phyloP scores from a whole-genome alignment of 345 rosid genomes.

The Acer negundo region DNA sequence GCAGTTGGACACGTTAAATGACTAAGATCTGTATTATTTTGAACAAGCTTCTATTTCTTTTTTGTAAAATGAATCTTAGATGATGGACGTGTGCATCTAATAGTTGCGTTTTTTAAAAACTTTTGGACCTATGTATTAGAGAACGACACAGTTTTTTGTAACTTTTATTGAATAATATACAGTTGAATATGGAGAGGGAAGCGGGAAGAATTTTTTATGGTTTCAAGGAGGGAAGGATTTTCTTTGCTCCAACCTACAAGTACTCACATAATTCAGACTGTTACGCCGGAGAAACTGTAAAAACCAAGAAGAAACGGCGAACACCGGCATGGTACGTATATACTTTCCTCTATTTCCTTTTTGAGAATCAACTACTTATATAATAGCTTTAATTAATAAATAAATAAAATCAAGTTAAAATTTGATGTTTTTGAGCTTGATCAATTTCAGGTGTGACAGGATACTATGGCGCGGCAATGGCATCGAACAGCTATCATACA shows the following conservation, averaged over 20 bases:
- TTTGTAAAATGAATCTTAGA: too few species aligned
- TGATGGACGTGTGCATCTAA: too few species aligned
- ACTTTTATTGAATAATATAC: constrained; percentile 18
- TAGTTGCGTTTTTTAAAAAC: too few species aligned
- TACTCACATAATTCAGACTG: constrained; percentile 84
- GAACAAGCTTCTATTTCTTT: too few species aligned
- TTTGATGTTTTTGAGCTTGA: background rate
- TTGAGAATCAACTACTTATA: background rate
- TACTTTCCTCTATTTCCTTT: background rate
- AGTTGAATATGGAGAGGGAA: constrained; percentile 84
- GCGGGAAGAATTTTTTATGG: constrained; percentile 86
- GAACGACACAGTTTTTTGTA: too few species aligned
- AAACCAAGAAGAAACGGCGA: constrained; percentile 91
- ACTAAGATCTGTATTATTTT: too few species aligned
- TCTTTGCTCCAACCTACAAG: constrained; percentile 92
- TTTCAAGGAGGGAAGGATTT: constrained; percentile 73
- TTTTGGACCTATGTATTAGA: background rate
- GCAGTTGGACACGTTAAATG: too few species aligned
- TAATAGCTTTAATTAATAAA: too few species aligned
- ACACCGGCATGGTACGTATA: constrained; percentile 88
- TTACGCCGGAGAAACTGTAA: constrained; percentile 82
- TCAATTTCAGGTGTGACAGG: constrained; percentile 79
- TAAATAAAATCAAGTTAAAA: background rate
- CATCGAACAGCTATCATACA: constrained; percentile 75
- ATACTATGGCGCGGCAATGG: constrained; percentile 84